Base-by-base conservation (phyloP, 768 basidiomycete genomes). In the Neoboletus subvelutipes region DNA sequence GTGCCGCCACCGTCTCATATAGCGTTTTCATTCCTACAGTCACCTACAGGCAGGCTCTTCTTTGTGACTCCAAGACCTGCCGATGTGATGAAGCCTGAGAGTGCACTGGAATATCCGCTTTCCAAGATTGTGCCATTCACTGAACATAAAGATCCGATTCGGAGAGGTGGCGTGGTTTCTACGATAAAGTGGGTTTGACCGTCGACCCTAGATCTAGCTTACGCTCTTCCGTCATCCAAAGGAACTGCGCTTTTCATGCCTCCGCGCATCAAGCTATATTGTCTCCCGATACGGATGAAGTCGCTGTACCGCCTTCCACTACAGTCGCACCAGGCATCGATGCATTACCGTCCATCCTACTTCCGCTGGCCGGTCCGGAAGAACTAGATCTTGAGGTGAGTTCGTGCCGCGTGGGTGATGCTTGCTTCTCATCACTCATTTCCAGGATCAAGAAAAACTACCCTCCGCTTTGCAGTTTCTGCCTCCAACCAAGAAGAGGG, bases 291-390 rank as follows among this genome's bases (percentile, higher is more conserved):
- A 73, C 81, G 2, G 78, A 77, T 7, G 68, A 65, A 39, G 78
- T 87, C 22, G 63, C 82, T 15, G 78, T 88, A 6, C 80, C 83
- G 4, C 84, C 88, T 1, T 85, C 86, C 18, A 75, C 73, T n/a
- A 64, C 67, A 15, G 71, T 71, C 4, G 84, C 87, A 4, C 84
- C 90, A 2, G 94, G 94, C 5, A 84, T 98, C 36, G 88, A 94
- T 71, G 83, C 88, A 2, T 78, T 98, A 11, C 88, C 92, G 0
- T 90, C 86, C 67, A 78, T 99, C 12, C 79, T 99, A 4, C 81
- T 95, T 1, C 96, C 97, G 0, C 77, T 99, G 2, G 94, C 96
- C 41, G 95, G 96, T 7, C 89, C 94, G 1, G 97, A 98, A 72
- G 97, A 98, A 72, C 87, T 92, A 57, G 94, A 97, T 55, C 78